Evolutionary conservation across 2,329 filamentous ascomycete species (phyloP).

Genomic region (Colletotrichum liaoningense): DNA sequence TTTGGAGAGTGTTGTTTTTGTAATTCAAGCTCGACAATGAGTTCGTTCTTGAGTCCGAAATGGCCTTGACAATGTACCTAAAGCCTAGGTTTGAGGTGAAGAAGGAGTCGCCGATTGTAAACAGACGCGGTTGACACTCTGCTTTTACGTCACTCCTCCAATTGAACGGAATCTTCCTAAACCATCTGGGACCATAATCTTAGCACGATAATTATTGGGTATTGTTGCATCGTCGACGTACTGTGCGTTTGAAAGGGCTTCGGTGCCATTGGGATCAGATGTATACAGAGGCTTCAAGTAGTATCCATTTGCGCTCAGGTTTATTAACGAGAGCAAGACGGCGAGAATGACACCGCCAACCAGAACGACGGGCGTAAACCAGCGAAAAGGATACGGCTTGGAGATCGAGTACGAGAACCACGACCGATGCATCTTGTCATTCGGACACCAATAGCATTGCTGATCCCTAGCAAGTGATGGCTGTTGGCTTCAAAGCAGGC

Average conservation of each 20-base stretch:
- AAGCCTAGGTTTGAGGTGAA: not conserved
- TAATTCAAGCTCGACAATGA: not conserved
- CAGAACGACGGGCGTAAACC: not conserved
- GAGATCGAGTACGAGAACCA: not conserved
- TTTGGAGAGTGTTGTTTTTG: not conserved
- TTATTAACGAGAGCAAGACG: not conserved
- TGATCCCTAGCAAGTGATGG: not conserved
- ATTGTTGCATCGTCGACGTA: not conserved
- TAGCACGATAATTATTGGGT: not conserved
- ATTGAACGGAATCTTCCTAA: not conserved
- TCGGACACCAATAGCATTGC: too few relatives aligned
- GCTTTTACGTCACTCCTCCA: not conserved
- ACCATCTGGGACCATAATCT: not conserved
- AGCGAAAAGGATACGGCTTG: not conserved
- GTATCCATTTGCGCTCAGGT: not conserved
- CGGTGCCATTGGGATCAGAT: not conserved
- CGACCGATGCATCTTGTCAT: not conserved
- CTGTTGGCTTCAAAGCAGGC: not conserved
- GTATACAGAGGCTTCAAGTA: not conserved
- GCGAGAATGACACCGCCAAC: not conserved
- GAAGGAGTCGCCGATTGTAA: not conserved
- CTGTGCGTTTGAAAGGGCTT: not conserved
- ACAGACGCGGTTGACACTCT: not conserved
- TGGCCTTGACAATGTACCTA: not conserved
- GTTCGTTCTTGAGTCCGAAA: not conserved